A percentile compares a stretch with the other conserved stretches of the same genome.
Evolutionary conservation across 352 stramenopile genomes (phyloP).

Genomic region (Pythium sp.): DNA sequence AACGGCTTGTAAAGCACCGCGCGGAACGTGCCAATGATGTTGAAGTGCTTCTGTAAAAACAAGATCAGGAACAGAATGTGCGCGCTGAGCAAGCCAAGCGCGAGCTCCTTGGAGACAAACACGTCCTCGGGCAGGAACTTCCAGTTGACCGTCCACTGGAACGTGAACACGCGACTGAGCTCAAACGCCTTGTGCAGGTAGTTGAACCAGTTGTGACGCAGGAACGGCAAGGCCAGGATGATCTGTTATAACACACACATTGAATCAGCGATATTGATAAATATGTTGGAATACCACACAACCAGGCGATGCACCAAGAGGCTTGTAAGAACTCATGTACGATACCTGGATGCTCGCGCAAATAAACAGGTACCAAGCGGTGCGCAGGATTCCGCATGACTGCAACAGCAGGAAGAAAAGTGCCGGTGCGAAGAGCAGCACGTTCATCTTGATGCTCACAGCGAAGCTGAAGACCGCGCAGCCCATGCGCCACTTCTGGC

Average conservation of each 20-base stretch:
- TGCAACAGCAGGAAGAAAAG: conserved; percentile 96
- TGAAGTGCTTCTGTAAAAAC: conserved; percentile 83
- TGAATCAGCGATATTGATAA: not conserved
- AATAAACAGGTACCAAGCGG: conserved; percentile 85
- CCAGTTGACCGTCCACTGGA: conserved; percentile 99
- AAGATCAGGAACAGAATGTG: conserved; percentile 75
- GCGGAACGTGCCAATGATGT: conserved; percentile 71
- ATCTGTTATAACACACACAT: conserved; percentile 37
- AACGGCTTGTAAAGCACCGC: conserved; percentile 72
- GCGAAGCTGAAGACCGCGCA: conserved; percentile 95
- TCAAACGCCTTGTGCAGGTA: conserved; percentile 98
- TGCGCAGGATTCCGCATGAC: conserved; percentile 74
- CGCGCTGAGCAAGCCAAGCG: conserved; percentile 46
- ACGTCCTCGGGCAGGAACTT: conserved; percentile 85
- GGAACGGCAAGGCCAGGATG: conserved; percentile 92
- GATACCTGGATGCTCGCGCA: conserved; percentile 87
- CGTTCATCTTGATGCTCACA: conserved; percentile 99
- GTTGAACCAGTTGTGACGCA: conserved; percentile 91
- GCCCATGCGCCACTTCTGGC: conserved; percentile 82
- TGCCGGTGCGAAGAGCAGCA: conserved; percentile 96
- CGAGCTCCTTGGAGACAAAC: conserved; percentile 71
- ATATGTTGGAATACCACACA: not conserved
- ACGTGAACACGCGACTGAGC: conserved; percentile 97
- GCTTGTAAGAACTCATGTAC: not conserved
- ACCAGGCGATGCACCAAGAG: not conserved